Evolutionary conservation across 306 rosid genomes (phyloP), one percentile per base, ranked within the genome.

Genomic region (Cicer judaicum): DNA sequence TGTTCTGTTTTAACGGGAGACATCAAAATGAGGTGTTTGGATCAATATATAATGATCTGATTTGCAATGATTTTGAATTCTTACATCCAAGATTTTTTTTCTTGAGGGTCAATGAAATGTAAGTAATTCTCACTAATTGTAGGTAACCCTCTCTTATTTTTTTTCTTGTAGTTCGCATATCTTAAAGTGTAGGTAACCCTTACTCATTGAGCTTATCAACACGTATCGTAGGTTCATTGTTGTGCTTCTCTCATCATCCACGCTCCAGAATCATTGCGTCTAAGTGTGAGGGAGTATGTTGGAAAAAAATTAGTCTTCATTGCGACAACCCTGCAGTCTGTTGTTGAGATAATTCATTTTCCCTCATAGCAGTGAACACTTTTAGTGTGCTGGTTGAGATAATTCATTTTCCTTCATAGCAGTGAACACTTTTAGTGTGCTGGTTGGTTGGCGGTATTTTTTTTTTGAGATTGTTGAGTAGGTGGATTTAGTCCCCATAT

Each of bases 51-150:
- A 29, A 44, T 13, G 43, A 29, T 69, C 34, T 10, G 57, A 44
- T 62, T 70, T 65, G 68, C 60, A 15, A 50, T 59, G 49, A 50
- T 40, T 82, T 82, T 69, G 47, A 69, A 63, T 15, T 54, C 68
- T 38, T 60, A 6, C n/a, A 47, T 74, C 69, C 69, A 7, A 78
- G 64, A 44, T 74, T 57, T 59, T 12, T 29, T n/a, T 55, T 1
- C 64, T 1, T 29, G 44, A 65, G 47, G 14, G 53, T 44, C 56
- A 48, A 19, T 39, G 3, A 24, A 4, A 14, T 57, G 40, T 24
- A n/a, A 5, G 5, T 57, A 12, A 57, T 15, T 15, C 64, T 57
- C n/a, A 24, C 16, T 11, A 16, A 24, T 24, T 57, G 16, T 29
- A 29, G 4, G 5, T 29, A 29, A 29, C 34, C 0, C 34, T 29